A percentile compares a stretch with the other conserved stretches of the same genome.
Evolutionary conservation across 176 grass and related monocot species (phyloP).

Genomic region (Saccharum spontaneum): DNA sequence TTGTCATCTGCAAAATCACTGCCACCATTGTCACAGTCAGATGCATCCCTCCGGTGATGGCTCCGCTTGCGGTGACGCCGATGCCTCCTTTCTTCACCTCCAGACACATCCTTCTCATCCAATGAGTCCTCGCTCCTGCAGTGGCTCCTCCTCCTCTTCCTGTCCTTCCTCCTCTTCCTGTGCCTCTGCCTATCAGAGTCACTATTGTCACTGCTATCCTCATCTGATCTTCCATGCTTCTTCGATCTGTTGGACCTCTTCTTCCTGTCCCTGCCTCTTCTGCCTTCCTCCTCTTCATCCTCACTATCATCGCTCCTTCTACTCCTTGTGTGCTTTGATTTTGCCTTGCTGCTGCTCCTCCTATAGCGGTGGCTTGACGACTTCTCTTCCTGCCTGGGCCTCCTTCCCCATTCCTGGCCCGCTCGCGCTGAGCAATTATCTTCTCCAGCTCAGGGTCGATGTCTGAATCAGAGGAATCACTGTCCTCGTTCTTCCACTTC

Average conservation of each 20-base stretch:
- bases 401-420: constrained; percentile 47
- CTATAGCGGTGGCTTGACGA: constrained; percentile 19
- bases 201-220: constrained; percentile 34
- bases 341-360: constrained; percentile 48
- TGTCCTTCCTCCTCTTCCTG: constrained; percentile 83
- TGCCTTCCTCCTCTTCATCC: constrained; percentile 46
- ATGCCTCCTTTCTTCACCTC: constrained; percentile 42
- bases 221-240: constrained; percentile 32
- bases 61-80: constrained; percentile 36
- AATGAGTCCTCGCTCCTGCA: constrained; percentile 36
- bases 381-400: constrained; percentile 19
- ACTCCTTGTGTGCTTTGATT: constrained; percentile 49
- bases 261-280: constrained; percentile 48
- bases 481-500: constrained; percentile 49
- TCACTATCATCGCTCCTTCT: constrained; percentile 34
- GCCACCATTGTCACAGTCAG: constrained; percentile 44
- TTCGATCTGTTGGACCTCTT: constrained; percentile 39
- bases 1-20: constrained; percentile 23
- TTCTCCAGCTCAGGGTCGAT: constrained; percentile 71
- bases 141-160: constrained; percentile 69
- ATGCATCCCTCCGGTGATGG: constrained; percentile 44
- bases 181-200: constrained; percentile 49
- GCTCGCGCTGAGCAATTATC: constrained; percentile 71
- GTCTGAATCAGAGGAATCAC: constrained; percentile 63
- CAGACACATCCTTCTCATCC: constrained; percentile 28